Evolutionary conservation across 176 grass and related monocot species (phyloP), one percentile per base, ranked within the genome.

Genomic region (Pontederia crassipes): DNA sequence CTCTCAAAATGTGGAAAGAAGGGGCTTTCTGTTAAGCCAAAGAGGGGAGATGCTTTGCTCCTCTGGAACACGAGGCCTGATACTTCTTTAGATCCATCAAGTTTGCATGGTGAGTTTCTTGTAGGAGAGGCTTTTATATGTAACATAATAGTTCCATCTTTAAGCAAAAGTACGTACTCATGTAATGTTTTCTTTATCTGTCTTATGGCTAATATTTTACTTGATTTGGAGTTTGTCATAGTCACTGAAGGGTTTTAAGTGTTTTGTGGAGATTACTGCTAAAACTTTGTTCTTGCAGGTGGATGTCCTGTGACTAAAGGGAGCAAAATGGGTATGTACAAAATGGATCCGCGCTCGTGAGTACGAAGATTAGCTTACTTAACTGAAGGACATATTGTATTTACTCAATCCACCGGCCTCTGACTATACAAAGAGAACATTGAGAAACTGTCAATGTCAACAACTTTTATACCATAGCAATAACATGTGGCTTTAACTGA

Each of bases 41-140:
- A 89, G 75, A 89, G 76, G 76, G 93, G 93, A 61, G 93, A 92
- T 83, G 93, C 93, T 12, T 85, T 98, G 52, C 93, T 98, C 74
- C 92, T 98, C 52, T 98, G 87, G 93, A 98, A 84, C 79, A 98
- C 83, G 93, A 92, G 55, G 56, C 93, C 93, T 69, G 93, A 98
- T 74, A 84, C 83, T 45, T 72, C 84, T 48, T 59, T 81, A 40
- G 88, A 98, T 89, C 68, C 84, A 46, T 61, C 79, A 71, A 98
- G 94, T 65, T 79, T 98, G 58, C 94, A 98, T 59, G 94, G 94
- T 98, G 57, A 83, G 68, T 59, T 82, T 68, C 61, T 64, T 48
- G 58, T 54, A 10, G 48, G 61, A 11, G 48, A 65, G 11, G 15
- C 40, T 35, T 64, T 17, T 58, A 12, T 28, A 48, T 10, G 57